These are phyloP conservation scores for Penicillium psychrofluorescens DNA, from an alignment of 495 filamentous ascomycete species.

Conservation along the genomic window DNA sequence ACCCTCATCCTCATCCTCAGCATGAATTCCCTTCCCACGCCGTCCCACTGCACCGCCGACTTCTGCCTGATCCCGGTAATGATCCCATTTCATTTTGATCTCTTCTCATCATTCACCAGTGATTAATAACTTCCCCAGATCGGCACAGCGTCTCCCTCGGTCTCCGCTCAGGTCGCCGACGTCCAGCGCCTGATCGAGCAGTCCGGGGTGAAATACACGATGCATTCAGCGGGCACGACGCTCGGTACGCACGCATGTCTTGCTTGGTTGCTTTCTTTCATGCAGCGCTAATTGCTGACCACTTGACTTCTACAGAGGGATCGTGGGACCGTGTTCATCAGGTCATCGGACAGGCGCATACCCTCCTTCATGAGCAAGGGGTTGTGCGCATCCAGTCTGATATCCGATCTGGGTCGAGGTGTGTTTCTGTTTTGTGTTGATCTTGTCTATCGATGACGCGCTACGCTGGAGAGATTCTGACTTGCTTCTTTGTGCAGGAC, in stretches of 20 bases:
- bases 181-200: conserved; percentile 80
- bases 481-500: conserved; percentile 32
- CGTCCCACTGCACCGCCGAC: conserved; percentile 62
- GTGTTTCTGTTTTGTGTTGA: conserved; percentile 12
- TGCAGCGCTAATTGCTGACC: not conserved
- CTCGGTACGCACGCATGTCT: conserved; percentile 54
- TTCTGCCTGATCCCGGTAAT: conserved; percentile 75
- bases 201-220: conserved; percentile 70
- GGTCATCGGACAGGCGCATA: conserved; percentile 86
- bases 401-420: conserved; percentile 83
- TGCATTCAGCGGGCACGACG: conserved; percentile 91
- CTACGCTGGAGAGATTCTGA: not conserved
- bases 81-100: too few relatives aligned
- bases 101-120: too few relatives aligned
- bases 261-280: conserved; percentile 1
- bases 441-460: not conserved
- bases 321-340: conserved; percentile 84
- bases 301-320: conserved; percentile 54
- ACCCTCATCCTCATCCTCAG: conserved; percentile 1
- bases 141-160: conserved; percentile 73
- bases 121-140: conserved; percentile 40
- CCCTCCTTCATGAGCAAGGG: conserved; percentile 72
- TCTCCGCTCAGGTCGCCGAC: conserved; percentile 78
- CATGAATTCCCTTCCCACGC: conserved; percentile 47
- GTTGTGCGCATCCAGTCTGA: conserved; percentile 80